These are phyloP conservation scores for Russula dissimulans DNA, from an alignment of 768 basidiomycete species.

Conservation along the genomic window DNA sequence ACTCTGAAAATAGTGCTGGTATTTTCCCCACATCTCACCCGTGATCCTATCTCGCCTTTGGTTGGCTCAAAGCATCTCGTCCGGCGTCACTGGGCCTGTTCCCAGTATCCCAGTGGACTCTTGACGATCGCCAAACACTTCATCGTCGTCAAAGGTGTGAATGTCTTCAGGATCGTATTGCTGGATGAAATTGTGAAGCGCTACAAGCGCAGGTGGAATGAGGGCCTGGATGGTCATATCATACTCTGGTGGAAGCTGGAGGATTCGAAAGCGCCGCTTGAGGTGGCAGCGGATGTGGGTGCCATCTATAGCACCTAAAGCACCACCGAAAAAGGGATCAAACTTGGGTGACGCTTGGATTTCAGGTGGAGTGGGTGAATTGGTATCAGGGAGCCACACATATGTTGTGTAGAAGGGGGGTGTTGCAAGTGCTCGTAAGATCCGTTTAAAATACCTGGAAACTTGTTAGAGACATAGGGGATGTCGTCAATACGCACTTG, in stretches of 20 bases:
- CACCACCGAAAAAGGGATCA: not conserved
- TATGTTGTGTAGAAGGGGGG: too few species aligned
- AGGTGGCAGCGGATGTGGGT: not conserved
- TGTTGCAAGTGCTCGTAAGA: not conserved
- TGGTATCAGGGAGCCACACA: not conserved
- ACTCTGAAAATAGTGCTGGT: too few species aligned
- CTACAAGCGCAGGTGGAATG: not conserved
- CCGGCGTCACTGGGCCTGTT: too few species aligned
- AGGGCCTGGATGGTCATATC: not conserved
- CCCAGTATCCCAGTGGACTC: not conserved
- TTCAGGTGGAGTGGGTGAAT: not conserved
- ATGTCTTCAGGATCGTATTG: not conserved
- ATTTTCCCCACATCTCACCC: not conserved
- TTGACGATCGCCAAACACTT: not conserved
- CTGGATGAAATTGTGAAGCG: not conserved
- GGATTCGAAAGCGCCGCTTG: not conserved
- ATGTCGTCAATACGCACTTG: too few species aligned
- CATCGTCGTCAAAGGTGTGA: not conserved
- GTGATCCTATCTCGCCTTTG: not conserved
- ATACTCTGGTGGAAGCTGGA: not conserved
- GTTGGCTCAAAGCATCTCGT: not conserved
- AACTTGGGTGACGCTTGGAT: not conserved
- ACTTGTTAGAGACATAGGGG: not conserved
- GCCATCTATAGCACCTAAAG: not conserved
- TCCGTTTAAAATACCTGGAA: not conserved